Percentiles rank a stretch among this genome's conserved stretches.
These are phyloP conservation scores for Phytopythium boreale DNA, from an alignment of 352 stramenopile species.

Conservation along the genomic window DNA sequence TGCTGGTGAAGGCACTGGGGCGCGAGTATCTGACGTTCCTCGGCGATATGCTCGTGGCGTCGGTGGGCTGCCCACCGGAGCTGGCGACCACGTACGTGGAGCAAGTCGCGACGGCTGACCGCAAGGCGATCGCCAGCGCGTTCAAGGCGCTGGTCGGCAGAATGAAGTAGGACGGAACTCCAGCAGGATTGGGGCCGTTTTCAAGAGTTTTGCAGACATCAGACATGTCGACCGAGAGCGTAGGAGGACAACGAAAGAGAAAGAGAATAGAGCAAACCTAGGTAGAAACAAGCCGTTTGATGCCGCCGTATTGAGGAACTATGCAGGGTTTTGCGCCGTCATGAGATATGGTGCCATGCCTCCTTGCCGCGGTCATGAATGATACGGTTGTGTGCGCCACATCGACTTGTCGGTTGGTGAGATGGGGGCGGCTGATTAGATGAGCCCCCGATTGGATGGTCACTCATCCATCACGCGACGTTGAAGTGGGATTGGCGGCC, in stretches of 20 bases:
- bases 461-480: background rate
- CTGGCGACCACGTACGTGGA: conserved; percentile 57
- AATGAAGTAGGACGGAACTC: conserved; percentile 18
- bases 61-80: conserved; percentile 52
- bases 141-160: conserved; percentile 67
- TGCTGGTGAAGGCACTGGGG: conserved; percentile 51
- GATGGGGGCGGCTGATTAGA: background rate
- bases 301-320: no score
- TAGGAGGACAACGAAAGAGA: background rate
- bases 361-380: no score
- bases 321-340: no score
- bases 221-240: background rate
- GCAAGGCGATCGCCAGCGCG: conserved; percentile 54
- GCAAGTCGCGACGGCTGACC: conserved; percentile 54
- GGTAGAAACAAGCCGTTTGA: background rate
- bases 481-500: background rate
- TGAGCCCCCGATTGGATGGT: background rate
- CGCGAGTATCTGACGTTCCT: conserved; percentile 65
- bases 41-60: conserved; percentile 57
- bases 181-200: background rate
- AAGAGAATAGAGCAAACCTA: background rate
- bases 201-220: background rate
- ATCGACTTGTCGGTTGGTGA: background rate
- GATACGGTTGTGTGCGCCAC: background rate
- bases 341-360: no score